Evolutionary conservation across 2,329 filamentous ascomycete genomes (phyloP).

Genomic region (Ciborinia camelliae): DNA sequence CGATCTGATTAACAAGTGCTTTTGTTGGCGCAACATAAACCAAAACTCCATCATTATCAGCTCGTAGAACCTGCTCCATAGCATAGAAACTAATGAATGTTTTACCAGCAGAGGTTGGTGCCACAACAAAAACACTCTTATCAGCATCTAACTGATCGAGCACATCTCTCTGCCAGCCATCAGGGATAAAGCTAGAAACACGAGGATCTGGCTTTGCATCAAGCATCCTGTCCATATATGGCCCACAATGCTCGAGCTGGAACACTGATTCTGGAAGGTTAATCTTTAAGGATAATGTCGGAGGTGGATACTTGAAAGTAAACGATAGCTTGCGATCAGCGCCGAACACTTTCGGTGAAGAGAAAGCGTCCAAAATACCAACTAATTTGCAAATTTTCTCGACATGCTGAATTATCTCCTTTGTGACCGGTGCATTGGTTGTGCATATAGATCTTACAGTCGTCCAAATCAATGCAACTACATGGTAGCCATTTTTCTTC

Average conservation of each 20-base stretch:
- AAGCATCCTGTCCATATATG: slow-evolving; percentile 72
- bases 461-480: slow-evolving; percentile 48
- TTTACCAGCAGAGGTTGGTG: slow-evolving; percentile 75
- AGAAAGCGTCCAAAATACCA: slow-evolving; percentile 37
- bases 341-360: slow-evolving; percentile 23
- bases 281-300: slow-evolving; percentile 32
- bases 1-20: slow-evolving; percentile 79
- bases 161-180: slow-evolving; percentile 72
- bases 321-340: slow-evolving; percentile 45
- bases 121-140: slow-evolving; percentile 70
- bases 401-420: slow-evolving; percentile 41
- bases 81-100: slow-evolving; percentile 84
- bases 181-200: slow-evolving; percentile 65
- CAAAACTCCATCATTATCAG: slow-evolving; percentile 65
- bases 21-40: slow-evolving; percentile 82
- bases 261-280: slow-evolving; percentile 52
- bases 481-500: slow-evolving; percentile 39
- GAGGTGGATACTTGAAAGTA: slow-evolving; percentile 42
- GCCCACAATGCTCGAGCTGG: slow-evolving; percentile 65
- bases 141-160: slow-evolving; percentile 69
- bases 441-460: slow-evolving; percentile 41
- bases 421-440: slow-evolving; percentile 41
- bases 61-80: slow-evolving; percentile 71
- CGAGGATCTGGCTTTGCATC: slow-evolving; percentile 65
- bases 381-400: slow-evolving; percentile 36